Percentiles rank a stretch among this genome's conserved stretches.
phyloP scores from a whole-genome alignment of 2,329 filamentous ascomycete genomes.

The Talaromyces sp. region DNA sequence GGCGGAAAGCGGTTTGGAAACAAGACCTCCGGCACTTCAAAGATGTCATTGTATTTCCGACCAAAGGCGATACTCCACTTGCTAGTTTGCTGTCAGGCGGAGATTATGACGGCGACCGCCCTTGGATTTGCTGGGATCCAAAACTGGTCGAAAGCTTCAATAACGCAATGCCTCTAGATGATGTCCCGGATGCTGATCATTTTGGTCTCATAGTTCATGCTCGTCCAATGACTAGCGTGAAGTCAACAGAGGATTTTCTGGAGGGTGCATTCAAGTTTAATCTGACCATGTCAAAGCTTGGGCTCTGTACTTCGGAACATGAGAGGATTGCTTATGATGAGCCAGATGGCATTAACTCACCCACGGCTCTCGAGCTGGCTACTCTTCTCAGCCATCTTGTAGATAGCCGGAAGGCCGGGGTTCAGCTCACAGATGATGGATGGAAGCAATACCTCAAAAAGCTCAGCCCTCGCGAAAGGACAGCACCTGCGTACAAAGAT shows the following conservation, averaged over 20 bases:
- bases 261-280: conserved; percentile 45
- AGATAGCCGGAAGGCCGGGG: conserved; percentile 41
- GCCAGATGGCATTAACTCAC: conserved; percentile 36
- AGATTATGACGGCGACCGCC: conserved; percentile 60
- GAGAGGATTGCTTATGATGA: conserved; percentile 52
- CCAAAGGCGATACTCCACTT: conserved; percentile 47
- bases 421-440: conserved; percentile 33
- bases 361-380: conserved; percentile 32
- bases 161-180: conserved; percentile 45
- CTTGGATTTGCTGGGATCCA: conserved; percentile 58
- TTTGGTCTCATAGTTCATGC: conserved; percentile 47
- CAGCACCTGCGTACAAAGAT: conserved; percentile 36
- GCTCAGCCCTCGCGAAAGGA: conserved; percentile 23
- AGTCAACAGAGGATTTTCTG: conserved; percentile 37
- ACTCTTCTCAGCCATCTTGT: conserved; percentile 42
- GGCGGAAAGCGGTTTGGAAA: conserved; percentile 44
- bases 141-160: conserved; percentile 47
- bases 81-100: conserved; percentile 59
- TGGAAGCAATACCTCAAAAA: conserved; percentile 33
- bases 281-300: conserved; percentile 43
- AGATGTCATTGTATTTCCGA: conserved; percentile 56
- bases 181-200: conserved; percentile 29
- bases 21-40: conserved; percentile 49
- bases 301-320: conserved; percentile 47
- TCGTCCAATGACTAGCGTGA: conserved; percentile 36